Evolutionary conservation across 805 yeast species (phyloP), one percentile per base, ranked within the genome.

Genomic region (Ogataea henricii): DNA sequence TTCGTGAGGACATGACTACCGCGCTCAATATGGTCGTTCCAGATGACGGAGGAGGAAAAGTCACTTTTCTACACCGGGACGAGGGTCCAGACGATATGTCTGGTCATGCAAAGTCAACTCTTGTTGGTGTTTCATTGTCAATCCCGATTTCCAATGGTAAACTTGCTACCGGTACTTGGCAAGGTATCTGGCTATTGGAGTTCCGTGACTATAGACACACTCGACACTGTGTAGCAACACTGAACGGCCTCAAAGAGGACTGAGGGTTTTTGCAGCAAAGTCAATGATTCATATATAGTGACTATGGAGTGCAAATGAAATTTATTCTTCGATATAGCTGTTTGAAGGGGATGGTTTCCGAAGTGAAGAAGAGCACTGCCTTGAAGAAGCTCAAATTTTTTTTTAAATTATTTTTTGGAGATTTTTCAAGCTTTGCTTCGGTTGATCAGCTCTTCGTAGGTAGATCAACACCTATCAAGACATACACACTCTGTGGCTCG

Each of bases 81-180:
- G 95, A 87, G 65, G 95, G 89, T 0, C 76, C 87, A 3, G 95
- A 88, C 62, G 95, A 87, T 62, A 84, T 87, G 90, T 88, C 92
- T 1, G 87, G 91, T 0, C 95, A 87, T 64, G 82, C 83, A 43
- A 83, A 86, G 60, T 74, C 86, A 16, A 67, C 79, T 2, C 50
- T 75, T 40, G 75, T 84, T 8, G 94, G 95, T 16, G 84, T 81
- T 6, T 73, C 81, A 3, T 67, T 87, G 22, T 71, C 79, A 3
- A 79, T 87, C 36, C 95, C 95, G 1, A 86, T 87, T 41, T 62
- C 74, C 18, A 78, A 86, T 57, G 95, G 95, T 1, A 63, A 71
- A 27, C 67, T 87, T 46, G 84, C 83, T 1, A 73, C 83, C 0
- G 95, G 95, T 1, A 87, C 94, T 0, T 88, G 95, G 95, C 95